phyloP scores from a whole-genome alignment of 306 rosid genomes.

The Argentina anserina region DNA sequence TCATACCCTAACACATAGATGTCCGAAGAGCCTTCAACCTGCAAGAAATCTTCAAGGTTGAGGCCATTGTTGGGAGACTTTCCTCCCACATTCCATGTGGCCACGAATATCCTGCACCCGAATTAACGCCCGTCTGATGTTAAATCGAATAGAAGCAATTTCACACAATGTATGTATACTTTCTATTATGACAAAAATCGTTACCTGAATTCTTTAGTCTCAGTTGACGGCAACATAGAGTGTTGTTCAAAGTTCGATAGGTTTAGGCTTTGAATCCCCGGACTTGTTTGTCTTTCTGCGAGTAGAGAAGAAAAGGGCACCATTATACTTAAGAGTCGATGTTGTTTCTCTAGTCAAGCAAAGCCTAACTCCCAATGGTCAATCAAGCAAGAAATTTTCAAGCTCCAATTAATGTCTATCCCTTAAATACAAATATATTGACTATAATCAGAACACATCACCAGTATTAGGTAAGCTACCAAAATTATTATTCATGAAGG shows the following conservation, averaged over 20 bases:
- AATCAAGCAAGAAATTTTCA: slow-evolving; percentile 17
- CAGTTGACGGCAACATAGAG: slow-evolving; percentile 43
- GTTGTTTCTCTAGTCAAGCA: background rate
- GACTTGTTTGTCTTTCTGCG: slow-evolving; percentile 58
- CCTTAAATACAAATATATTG: slow-evolving; percentile 15
- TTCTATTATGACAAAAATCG: background rate
- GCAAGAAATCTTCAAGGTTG: slow-evolving; percentile 84
- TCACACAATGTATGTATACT: background rate
- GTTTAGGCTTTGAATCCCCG: slow-evolving; percentile 71
- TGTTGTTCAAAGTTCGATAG: slow-evolving; percentile 59
- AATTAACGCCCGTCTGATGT: background rate
- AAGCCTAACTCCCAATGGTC: slow-evolving; percentile 21
- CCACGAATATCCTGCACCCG: slow-evolving; percentile 61
- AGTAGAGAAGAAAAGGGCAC: slow-evolving; percentile 19
- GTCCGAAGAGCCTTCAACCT: slow-evolving; percentile 72
- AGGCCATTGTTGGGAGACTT: slow-evolving; percentile 67
- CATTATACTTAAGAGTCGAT: background rate
- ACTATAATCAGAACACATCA: slow-evolving; percentile 19
- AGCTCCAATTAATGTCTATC: slow-evolving; percentile 9
- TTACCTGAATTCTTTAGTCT: slow-evolving; percentile 59
- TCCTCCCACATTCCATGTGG: slow-evolving; percentile 97
- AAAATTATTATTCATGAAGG: slow-evolving; percentile 28
- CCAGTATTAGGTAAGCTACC: slow-evolving; percentile 73
- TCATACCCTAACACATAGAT: slow-evolving; percentile 79
- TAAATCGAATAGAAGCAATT: background rate